Base-by-base conservation (phyloP, 495 filamentous ascomycete species). In the Barbatosphaeria neglecta region DNA sequence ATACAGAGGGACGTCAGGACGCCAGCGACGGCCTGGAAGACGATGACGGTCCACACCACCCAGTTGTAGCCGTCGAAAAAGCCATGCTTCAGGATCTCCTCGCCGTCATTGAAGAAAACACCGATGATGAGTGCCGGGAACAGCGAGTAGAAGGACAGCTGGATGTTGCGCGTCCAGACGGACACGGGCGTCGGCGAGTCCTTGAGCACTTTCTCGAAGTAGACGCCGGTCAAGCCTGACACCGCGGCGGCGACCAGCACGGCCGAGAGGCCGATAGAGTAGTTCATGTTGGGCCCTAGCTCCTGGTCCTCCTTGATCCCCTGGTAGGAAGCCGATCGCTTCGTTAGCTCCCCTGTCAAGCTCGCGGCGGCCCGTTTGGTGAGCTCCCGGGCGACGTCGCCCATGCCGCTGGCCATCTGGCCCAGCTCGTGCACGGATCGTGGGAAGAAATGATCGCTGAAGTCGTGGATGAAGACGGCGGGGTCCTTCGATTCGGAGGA, bases 151-250 rank as follows among this genome's bases (percentile, higher is more conserved):
- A 96, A 82, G 0, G 88, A 85, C 20, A 97, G 72, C 62, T 98
- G 92, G 43, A 95, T 83, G 56, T 98, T 98, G 25, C 92, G 80
- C 35, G 92, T 80, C 92, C 92, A 97, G 17, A 96, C 65, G 1
- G 87, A 87, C 1, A 74, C 79, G 4, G 75, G 64, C 19, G 70
- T 76, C 10, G 73, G 75, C 22, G 84, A 82, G 50, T 95, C 85
- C 59, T 90, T 94, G 41, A 97, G 70, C 0, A 96, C 82, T 63
- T 93, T 96, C 66, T 98, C 92, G 58, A 97, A 95, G 61, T 90
- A 93, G 2, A 95, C 84, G 1, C 87, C 85, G 1, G 86, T 89
- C 41, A 93, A 62, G 2, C 89, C 86, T 1, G 89, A 95, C 9
- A 90, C 75, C 13, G 78, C 66, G 47, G 85, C 86, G 19, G 88